phyloP scores from a whole-genome alignment of 805 yeast species.

The Vanderwaltozyma yarrowii region DNA sequence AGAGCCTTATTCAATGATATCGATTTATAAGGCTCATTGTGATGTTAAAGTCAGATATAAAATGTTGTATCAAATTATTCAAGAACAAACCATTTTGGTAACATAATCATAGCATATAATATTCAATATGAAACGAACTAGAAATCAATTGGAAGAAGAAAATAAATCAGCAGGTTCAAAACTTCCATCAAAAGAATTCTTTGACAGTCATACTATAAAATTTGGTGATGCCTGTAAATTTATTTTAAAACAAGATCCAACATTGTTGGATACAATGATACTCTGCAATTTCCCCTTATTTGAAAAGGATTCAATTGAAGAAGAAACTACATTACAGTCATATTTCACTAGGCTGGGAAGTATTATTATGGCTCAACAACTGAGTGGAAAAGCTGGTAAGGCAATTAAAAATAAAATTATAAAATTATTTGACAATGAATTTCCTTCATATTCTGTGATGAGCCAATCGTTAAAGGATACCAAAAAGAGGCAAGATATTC shows the following conservation, averaged over 20 bases:
- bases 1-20: no score
- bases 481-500: slow-evolving; percentile 35
- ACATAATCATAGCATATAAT: background rate
- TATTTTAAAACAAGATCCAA: slow-evolving; percentile 31
- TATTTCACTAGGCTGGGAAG: slow-evolving; percentile 36
- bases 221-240: slow-evolving; percentile 30
- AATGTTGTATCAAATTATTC: no score
- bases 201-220: slow-evolving; percentile 20
- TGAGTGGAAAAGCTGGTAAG: slow-evolving; percentile 71
- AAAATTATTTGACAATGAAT: slow-evolving; percentile 28
- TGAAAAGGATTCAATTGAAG: slow-evolving; percentile 5
- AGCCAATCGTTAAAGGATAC: slow-evolving; percentile 21
- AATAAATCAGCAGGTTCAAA: background rate
- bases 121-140: background rate
- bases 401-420: slow-evolving; percentile 46
- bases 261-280: slow-evolving; percentile 23
- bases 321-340: slow-evolving; percentile 12
- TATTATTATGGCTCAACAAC: slow-evolving; percentile 60
- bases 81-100: no score
- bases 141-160: background rate
- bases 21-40: no score
- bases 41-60: no score
- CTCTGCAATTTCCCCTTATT: slow-evolving; percentile 24
- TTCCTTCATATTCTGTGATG: slow-evolving; percentile 46
- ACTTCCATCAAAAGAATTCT: slow-evolving; percentile 19